Conservation (phyloP, 176 grass and related monocot species). For the Saccharum officinarum region DNA sequence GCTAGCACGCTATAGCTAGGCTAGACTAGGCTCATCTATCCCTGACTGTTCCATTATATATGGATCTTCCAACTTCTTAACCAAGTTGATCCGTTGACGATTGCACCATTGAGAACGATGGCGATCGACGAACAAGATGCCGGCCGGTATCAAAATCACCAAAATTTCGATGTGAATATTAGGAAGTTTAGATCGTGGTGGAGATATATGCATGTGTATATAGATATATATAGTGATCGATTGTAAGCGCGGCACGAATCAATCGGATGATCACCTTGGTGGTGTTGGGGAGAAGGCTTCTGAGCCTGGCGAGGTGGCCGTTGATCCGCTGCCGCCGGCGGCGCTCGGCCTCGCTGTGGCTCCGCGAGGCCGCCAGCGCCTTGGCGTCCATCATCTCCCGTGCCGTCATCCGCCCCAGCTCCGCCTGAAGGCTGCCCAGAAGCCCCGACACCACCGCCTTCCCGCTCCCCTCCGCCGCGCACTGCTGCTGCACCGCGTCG, state of each 20-base stretch:
- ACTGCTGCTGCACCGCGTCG: slow-evolving; percentile 34
- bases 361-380: slow-evolving; percentile 86
- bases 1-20: background rate
- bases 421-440: slow-evolving; percentile 78
- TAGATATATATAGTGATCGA: background rate
- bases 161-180: background rate
- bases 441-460: slow-evolving; percentile 48
- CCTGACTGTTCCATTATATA: slow-evolving; percentile 28
- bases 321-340: slow-evolving; percentile 95
- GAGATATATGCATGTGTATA: background rate
- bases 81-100: background rate
- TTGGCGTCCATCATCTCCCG: slow-evolving; percentile 98
- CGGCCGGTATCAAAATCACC: background rate
- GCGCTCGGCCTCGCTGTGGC: slow-evolving; percentile 99
- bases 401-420: slow-evolving; percentile 82
- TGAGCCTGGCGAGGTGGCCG: slow-evolving; percentile 73
- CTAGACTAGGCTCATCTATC: background rate
- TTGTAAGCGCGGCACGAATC: background rate
- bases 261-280: slow-evolving; percentile 62
- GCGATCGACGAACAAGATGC: background rate
- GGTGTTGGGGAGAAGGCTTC: slow-evolving; percentile 91
- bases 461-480: slow-evolving; percentile 34
- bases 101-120: background rate
- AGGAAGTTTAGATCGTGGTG: background rate
- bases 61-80: background rate